These are phyloP conservation scores for Nicotiana otophora DNA, from an alignment of 257 asterid species.

Conservation along the genomic window DNA sequence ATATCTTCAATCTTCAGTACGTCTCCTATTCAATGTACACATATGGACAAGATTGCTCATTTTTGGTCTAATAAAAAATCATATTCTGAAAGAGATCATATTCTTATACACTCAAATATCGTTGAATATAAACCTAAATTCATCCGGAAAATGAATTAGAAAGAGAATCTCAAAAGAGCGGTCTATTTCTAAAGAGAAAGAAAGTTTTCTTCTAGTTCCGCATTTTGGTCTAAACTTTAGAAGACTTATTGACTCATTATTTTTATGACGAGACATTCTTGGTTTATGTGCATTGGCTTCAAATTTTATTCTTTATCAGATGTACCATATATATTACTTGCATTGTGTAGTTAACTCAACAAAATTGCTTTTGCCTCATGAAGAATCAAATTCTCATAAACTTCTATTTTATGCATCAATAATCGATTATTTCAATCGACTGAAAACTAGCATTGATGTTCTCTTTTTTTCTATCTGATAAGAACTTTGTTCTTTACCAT, in stretches of 20 bases:
- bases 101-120: not conserved
- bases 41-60: not conserved
- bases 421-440: not conserved
- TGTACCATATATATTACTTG: not conserved
- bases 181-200: not conserved
- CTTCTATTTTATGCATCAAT: not conserved
- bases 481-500: not conserved
- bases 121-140: not conserved
- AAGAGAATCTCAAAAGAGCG: not conserved
- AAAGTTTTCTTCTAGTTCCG: not conserved
- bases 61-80: not conserved
- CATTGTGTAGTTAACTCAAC: not conserved
- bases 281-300: not conserved
- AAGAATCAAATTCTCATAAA: conserved; percentile 3
- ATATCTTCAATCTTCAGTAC: not conserved
- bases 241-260: not conserved
- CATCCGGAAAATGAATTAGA: not conserved
- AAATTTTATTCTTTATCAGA: not conserved
- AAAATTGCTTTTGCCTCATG: not conserved
- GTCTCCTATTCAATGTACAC: not conserved
- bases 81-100: not conserved
- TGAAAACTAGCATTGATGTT: not conserved
- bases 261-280: not conserved
- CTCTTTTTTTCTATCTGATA: not conserved
- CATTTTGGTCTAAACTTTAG: not conserved